phyloP scores from a whole-genome alignment of 441 rosid species.

The Euphorbia schlechtendalii region DNA sequence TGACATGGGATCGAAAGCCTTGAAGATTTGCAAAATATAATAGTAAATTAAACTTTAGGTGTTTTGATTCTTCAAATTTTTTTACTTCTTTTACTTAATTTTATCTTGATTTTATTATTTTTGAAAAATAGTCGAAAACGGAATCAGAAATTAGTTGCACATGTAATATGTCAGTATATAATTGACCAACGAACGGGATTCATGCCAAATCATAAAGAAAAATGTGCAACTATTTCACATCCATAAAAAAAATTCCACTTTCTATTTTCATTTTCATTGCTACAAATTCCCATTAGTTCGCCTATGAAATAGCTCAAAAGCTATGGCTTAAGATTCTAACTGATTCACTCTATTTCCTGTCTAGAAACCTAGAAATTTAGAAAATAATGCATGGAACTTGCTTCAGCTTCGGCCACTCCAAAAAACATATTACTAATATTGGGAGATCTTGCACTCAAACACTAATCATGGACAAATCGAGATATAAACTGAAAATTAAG shows the following conservation, averaged over 20 bases:
- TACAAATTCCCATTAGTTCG: background rate
- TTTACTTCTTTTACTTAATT: too few species aligned
- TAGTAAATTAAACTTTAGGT: too few species aligned
- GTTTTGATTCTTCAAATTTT: too few species aligned
- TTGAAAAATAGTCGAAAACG: too few species aligned
- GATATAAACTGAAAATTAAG: background rate
- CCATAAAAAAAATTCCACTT: background rate
- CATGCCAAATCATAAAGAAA: too few species aligned
- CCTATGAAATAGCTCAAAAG: background rate
- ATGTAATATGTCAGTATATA: too few species aligned
- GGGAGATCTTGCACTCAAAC: background rate
- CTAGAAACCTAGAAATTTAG: too few species aligned
- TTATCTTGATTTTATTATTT: too few species aligned
- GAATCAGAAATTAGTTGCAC: too few species aligned
- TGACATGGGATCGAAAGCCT: background rate
- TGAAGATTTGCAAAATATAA: background rate
- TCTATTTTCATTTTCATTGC: background rate
- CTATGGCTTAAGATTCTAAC: background rate
- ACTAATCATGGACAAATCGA: background rate
- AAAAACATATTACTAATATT: too few species aligned
- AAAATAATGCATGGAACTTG: background rate
- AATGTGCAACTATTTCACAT: too few species aligned
- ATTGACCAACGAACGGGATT: too few species aligned
- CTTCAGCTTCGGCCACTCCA: background rate
- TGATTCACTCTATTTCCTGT: background rate